Percentiles rank a stretch among this genome's conserved stretches.
phyloP scores from a whole-genome alignment of 1,284 basidiomycete genomes.

The Ustilago sp. region DNA sequence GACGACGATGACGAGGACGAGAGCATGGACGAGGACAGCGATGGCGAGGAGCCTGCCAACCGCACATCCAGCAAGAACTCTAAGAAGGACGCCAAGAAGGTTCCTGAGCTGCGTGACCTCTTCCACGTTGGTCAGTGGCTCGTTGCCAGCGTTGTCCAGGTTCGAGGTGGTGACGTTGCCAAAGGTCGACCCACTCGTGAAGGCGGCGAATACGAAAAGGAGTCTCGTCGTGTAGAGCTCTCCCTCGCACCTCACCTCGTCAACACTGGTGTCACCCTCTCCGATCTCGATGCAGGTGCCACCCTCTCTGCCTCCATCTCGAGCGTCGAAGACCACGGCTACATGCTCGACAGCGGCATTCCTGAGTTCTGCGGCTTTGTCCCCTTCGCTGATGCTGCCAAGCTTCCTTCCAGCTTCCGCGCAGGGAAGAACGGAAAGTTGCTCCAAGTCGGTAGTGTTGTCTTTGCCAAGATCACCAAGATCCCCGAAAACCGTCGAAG shows the following conservation, averaged over 20 bases:
- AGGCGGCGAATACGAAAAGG: conserved; percentile 64
- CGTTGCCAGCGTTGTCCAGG: conserved; percentile 79
- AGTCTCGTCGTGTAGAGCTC: conserved; percentile 77
- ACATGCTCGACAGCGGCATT: conserved; percentile 84
- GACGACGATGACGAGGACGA: conserved; percentile 61
- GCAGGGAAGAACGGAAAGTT: conserved; percentile 46
- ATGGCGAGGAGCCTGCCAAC: conserved; percentile 69
- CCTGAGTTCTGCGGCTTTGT: conserved; percentile 66
- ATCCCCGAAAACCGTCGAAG: conserved; percentile 68
- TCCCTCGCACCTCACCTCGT: conserved; percentile 86
- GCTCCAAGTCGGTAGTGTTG: conserved; percentile 68
- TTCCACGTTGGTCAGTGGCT: conserved; percentile 89
- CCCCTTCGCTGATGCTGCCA: conserved; percentile 49
- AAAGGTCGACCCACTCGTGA: conserved; percentile 75
- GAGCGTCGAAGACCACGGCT: conserved; percentile 94
- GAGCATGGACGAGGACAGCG: conserved; percentile 52
- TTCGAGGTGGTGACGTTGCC: conserved; percentile 74
- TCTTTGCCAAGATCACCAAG: conserved; percentile 65
- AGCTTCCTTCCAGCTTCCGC: conserved; percentile 47
- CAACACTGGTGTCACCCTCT: conserved; percentile 82
- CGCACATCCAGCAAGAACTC: conserved; percentile 17
- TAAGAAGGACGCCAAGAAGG: conserved; percentile 23
- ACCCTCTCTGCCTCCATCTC: conserved; percentile 70
- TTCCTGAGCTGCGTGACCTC: conserved; percentile 73
- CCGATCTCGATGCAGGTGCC: conserved; percentile 76